Evolutionary conservation across 2,329 filamentous ascomycete species (phyloP).

Genomic region (Ophiosphaerella narmari): DNA sequence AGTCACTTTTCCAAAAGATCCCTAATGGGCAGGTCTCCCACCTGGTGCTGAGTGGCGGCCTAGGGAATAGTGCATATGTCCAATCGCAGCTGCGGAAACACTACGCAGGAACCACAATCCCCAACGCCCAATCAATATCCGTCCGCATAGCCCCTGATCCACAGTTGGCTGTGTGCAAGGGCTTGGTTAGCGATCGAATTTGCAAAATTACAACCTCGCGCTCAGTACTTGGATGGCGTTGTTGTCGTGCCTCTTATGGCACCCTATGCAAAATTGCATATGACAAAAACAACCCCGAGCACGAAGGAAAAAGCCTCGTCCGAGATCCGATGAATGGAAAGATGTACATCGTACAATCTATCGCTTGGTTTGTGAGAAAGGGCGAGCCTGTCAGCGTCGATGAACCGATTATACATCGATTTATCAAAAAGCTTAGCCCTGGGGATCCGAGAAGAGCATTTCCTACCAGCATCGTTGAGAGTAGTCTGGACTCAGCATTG

Average conservation of each 20-base stretch:
- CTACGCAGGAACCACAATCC: conserved; percentile 33
- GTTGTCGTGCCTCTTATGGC: conserved; percentile 45
- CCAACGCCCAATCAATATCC: conserved; percentile 29
- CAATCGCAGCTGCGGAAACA: conserved; percentile 40
- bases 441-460: conserved; percentile 40
- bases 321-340: conserved; percentile 42
- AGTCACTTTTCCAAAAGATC: conserved; percentile 32
- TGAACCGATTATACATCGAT: conserved; percentile 40
- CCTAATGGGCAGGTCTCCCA: conserved; percentile 38
- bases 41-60: conserved; percentile 50
- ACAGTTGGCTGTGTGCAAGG: conserved; percentile 61
- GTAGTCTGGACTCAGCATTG: conserved; percentile 24
- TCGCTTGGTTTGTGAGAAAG: conserved; percentile 46
- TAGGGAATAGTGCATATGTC: conserved; percentile 51
- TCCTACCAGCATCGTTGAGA: conserved; percentile 39
- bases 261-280: conserved; percentile 46
- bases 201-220: conserved; percentile 51
- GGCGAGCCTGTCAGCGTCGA: conserved; percentile 42
- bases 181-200: conserved; percentile 58
- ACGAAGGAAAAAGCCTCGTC: conserved; percentile 27
- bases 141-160: conserved; percentile 53
- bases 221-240: conserved; percentile 51
- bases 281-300: conserved; percentile 40
- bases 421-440: conserved; percentile 37
- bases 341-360: conserved; percentile 41